Evolutionary conservation across 176 grass and related monocot genomes (phyloP), one percentile per base, ranked within the genome.

Genomic region (Chrysopogon serrulatus): DNA sequence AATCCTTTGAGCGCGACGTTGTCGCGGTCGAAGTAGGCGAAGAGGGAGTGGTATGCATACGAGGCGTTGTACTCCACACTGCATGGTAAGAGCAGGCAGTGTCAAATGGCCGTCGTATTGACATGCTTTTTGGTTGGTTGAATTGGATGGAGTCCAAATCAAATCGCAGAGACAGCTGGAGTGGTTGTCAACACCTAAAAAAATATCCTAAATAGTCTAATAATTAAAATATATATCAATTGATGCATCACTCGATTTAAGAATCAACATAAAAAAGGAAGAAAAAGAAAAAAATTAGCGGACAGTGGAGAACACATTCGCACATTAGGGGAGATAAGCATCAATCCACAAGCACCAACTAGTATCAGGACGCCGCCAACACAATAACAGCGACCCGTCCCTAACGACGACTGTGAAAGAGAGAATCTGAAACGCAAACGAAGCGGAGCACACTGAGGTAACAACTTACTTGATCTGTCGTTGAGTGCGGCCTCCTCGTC

Each of bases 61-160:
- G 96, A 98, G 8, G 88, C 93, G 19, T 95, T 98, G 78, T 85
- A 94, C 49, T 98, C 93, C 71, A 98, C 93, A 88, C 96, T 98
- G 89, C 48, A 86, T 3, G 15, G 3, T 10, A 15, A 34, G 14
- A 33, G 95, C 90, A 34, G 26, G 10, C 78, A 81, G 10, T 34
- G 44, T n/a, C 14, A 6, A 2, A 51, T 21, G 9, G 14, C 90
- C 68, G 4, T 87, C 95, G 45, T 3, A 10, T 2, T 0, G 2
- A 4, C 8, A 56, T 56, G 3, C n/a, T 10, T 0, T 56, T 56
- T 10, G 51, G 51, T 44, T 33, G 17, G 1, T 32, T 5, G 43
- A 17, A 1, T 3, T 26, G n/a, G n/a, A n/a, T n/a, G n/a, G 1
- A 14, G 51, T 30, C 41, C 15, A 31, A 31, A 73, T 43, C 33